These are phyloP conservation scores for Borovskyia barvae DNA, from an alignment of 208 protist genomes.

Conservation along the genomic window DNA sequence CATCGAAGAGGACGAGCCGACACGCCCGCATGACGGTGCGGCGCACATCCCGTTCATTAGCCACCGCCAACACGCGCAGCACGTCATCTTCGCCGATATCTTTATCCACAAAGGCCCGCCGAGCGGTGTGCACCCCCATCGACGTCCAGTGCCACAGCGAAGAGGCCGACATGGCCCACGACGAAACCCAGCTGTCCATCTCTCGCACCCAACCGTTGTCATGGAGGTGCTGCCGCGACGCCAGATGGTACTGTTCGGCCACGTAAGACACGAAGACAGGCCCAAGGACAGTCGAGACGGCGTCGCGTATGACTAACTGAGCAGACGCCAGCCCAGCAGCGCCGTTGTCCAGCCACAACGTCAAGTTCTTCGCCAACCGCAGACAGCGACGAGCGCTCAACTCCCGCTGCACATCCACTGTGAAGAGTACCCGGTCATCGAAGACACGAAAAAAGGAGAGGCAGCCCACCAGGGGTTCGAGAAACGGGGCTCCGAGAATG, in stretches of 20 bases:
- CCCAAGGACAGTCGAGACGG: slow-evolving; percentile 44
- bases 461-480: slow-evolving; percentile 49
- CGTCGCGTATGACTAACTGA: slow-evolving; percentile 29
- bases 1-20: slow-evolving; percentile 42
- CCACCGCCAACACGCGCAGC: slow-evolving; percentile 26
- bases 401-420: slow-evolving; percentile 17
- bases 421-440: slow-evolving; percentile 23
- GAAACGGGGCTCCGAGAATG: slow-evolving; percentile 32
- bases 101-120: slow-evolving; percentile 13
- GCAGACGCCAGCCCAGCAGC: slow-evolving; percentile 13
- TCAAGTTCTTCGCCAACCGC: slow-evolving; percentile 46
- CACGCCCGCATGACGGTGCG: slow-evolving; percentile 40
- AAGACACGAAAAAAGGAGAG: slow-evolving; percentile 34
- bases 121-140: slow-evolving; percentile 13
- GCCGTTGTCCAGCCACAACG: slow-evolving; percentile 34
- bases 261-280: slow-evolving; percentile 41
- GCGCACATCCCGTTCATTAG: slow-evolving; percentile 36
- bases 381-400: slow-evolving; percentile 39
- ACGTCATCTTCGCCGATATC: slow-evolving; percentile 38
- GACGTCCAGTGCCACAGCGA: slow-evolving; percentile 26
- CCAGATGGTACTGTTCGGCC: slow-evolving; percentile 45
- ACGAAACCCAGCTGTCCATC: slow-evolving; percentile 49
- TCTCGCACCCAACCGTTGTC: slow-evolving; percentile 27
- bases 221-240: slow-evolving; percentile 40
- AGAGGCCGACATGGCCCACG: slow-evolving; percentile 21